Base-by-base conservation (phyloP, 2,329 filamentous ascomycete genomes). In the Pleoardoris graminearum region DNA sequence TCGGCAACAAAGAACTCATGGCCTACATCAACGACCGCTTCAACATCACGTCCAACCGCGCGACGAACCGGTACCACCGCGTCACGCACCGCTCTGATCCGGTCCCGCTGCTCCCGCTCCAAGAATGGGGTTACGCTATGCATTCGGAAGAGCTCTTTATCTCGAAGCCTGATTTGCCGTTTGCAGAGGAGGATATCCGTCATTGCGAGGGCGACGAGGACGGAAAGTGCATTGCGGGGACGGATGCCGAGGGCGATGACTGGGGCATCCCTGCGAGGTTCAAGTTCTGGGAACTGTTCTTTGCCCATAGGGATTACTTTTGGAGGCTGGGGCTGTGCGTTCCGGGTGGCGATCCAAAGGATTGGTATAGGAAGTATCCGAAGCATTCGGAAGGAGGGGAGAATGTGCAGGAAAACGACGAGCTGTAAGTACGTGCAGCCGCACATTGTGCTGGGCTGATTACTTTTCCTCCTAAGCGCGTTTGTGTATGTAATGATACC, bases 281-380 rank as follows among this genome's bases (percentile, higher is more conserved):
- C 63, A 89, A 88, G 71, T 81, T 95, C n/a, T 96, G 93, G 91
- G 85, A 96, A 74, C 77, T 97, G 7, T 87, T 97, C 68, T 96
- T 95, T 73, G 89, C 92, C 1, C 94, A 99, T 75, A 80, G 94
- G 33, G 94, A 99, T 76, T 99, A 99, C 73, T 97, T 99, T 75
- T 96, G 91, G 90, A 82, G 94, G 51, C 74, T 99, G 48, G 94
- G 94, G 0, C 77, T 97, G 27, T 99, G 94, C 75, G 79, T 97
- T 2, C 92, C 93, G 0, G 88, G 88, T 11, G 89, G 89, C 11
- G 87, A 88, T 68, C 86, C 86, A 2, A 77, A 79, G 39, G 82
- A 89, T 61, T 89, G 87, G 87, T 83, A 70, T 16, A 76, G 81
- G 55, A 77, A 80, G 39, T 70, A 73, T 53, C 65, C 68, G 1